Evolutionary conservation across 345 rosid genomes (phyloP).

Genomic region (Dimocarpus longan): DNA sequence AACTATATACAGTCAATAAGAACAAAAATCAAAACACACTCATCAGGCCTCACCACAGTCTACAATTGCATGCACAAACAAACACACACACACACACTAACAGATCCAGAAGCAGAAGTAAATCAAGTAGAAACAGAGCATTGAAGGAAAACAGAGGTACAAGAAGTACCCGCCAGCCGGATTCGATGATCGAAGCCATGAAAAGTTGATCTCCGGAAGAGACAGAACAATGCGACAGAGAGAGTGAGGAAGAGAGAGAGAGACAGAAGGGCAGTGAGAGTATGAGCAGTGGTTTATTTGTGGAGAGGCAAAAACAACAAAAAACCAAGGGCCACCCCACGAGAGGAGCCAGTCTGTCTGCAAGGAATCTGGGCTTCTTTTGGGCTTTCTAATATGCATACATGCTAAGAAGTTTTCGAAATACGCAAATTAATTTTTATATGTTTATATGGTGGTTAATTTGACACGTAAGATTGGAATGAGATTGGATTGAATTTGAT

Average conservation of each 20-base stretch:
- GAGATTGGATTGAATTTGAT: too few species aligned
- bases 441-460: too few species aligned
- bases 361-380: constrained; percentile 31
- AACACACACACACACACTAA: neutral
- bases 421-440: too few species aligned
- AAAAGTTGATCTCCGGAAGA: constrained; percentile 23
- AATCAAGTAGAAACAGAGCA: neutral
- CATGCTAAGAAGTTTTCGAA: too few species aligned
- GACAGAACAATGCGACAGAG: constrained; percentile 6
- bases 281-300: neutral
- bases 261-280: neutral
- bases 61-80: neutral
- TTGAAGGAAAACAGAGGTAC: constrained; percentile 3
- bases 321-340: constrained; percentile 22
- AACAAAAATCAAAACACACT: neutral
- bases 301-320: constrained; percentile 1
- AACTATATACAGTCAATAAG: neutral
- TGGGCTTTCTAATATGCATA: neutral
- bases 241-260: neutral
- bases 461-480: too few species aligned
- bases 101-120: constrained; percentile 19
- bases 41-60: neutral
- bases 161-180: constrained; percentile 77
- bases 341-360: constrained; percentile 43
- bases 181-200: constrained; percentile 77